Base-by-base conservation (phyloP, 371 early-diverging fungal species). In the Mortierella sp. region DNA sequence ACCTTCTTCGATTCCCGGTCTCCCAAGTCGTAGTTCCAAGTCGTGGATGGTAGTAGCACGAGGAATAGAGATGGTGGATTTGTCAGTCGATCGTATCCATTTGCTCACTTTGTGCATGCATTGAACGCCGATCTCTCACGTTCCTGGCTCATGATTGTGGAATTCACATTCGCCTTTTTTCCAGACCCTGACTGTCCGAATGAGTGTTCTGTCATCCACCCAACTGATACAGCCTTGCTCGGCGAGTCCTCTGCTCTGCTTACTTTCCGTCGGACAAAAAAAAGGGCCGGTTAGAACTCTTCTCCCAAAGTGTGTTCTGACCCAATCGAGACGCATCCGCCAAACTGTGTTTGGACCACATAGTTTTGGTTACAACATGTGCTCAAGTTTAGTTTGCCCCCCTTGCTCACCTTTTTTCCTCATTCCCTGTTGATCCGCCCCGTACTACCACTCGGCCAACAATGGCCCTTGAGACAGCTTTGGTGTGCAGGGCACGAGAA, bases 331-430 rank as follows among this genome's bases (percentile, higher is more conserved):
- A 12, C 37, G 34, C 5, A 39, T 28, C 10, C 37, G 44, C 39
- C 47, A 62, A 69, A 71, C 71, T 71, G 71, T 71, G 71, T 71
- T 71, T 71, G 60, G 71, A 71, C 71, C 71, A 71, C 68, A 29
- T 51, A 21, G 13, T 46, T 27, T 29, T 41, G 25, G 22, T 53
- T 22, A 34, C 24, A 3, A 25, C 48, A 47, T 47, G 48, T 47
- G 48, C 48, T 10, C 24, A 19, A 41, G 41, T 9, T 25, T 50
- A 24, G 34, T 10, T 10, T 10, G 10, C 34, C 34, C 34, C 34
- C n/a, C n/a, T 10, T 34, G 34, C 34, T 10, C 10, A 7, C 34
- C 34, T 47, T 57, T 44, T 47, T 22, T 44, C 54, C 0, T 7
- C 25, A n/a, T 19, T 24, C 31, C 25, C 57, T 24, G 34, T 45